Evolutionary conservation across 2,329 filamentous ascomycete genomes (phyloP).

Genomic region (Gyromitra esculenta): DNA sequence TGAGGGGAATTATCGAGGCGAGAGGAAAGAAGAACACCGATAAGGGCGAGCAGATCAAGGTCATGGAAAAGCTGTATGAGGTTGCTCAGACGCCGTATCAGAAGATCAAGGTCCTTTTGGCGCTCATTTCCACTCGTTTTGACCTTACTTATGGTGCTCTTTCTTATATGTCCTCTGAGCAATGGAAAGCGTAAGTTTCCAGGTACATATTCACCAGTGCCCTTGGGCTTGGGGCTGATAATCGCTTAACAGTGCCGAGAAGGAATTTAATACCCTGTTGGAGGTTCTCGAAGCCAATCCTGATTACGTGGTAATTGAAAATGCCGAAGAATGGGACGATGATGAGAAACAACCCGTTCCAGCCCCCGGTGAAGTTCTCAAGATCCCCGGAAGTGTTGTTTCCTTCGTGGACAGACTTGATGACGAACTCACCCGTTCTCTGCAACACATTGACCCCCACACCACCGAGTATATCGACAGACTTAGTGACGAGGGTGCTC

Average conservation of each 20-base stretch:
- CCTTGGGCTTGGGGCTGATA: conserved; percentile 30
- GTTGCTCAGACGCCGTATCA: conserved; percentile 93
- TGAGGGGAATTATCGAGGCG: conserved; percentile 91
- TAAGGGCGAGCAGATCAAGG: conserved; percentile 89
- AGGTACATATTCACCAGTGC: conserved; percentile 27
- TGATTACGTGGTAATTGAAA: conserved; percentile 87
- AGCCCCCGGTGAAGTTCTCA: conserved; percentile 81
- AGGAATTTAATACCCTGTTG: conserved; percentile 82
- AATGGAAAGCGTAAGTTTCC: conserved; percentile 79
- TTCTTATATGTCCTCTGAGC: conserved; percentile 89
- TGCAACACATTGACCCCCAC: conserved; percentile 97
- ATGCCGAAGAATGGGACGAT: conserved; percentile 97
- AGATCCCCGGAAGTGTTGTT: conserved; percentile 90
- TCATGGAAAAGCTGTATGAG: conserved; percentile 95
- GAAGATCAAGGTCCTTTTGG: conserved; percentile 88
- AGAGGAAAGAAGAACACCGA: conserved; percentile 99
- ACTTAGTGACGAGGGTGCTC: conserved; percentile 84
- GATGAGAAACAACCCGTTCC: conserved; percentile 89
- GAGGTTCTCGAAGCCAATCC: conserved; percentile 79
- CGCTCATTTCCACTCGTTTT: conserved; percentile 91
- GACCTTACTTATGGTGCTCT: conserved; percentile 83
- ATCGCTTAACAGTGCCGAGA: conserved; percentile 69
- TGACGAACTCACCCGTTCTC: conserved; percentile 95
- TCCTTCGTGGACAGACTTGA: conserved; percentile 95
- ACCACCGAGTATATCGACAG: conserved; percentile 98